Base-by-base conservation (phyloP, 2,329 filamentous ascomycete genomes). In the Fusarium tjaetaba region DNA sequence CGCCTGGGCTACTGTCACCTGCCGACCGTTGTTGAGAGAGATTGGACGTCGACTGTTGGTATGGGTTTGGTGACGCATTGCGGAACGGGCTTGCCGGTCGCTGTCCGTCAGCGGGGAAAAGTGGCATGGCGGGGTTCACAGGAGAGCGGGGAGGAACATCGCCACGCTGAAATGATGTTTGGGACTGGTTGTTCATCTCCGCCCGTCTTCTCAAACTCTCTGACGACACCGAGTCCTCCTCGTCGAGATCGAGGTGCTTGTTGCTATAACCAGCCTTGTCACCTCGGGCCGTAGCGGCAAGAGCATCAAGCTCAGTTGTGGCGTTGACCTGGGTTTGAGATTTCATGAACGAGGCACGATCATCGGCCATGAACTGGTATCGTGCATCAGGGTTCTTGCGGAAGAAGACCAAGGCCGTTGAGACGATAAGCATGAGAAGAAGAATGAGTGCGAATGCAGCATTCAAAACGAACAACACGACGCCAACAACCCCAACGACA, bases 331-430 rank as follows among this genome's bases (percentile, higher is more conserved):
- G 92, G 10, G 93, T 93, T 82, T 96, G 93, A 20, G 95, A 97
- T 86, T 98, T 98, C 91, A 98, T 97, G 85, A 98, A 98, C 15
- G 95, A 98, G 58, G 94, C 94, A 77, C 96, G 92, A 82, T 98
- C 96, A 79, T 98, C 96, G 61, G 93, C 93, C 95, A 98, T 98
- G 78, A 94, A 95, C 83, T 97, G 94, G 84, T 98, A 98, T 70
- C 95, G 92, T 46, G 93, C 94, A 81, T 98, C 96, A 28, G 96
- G 96, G 84, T 98, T 97, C 88, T 97, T 97, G 70, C 94, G 94
- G 81, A 94, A 90, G 79, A 98, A 91, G 52, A 94, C 93, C 75
- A 96, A 77, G 10, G 80, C 79, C 26, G 84, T 85, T n/a, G 94
- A 83, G 87, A 86, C 80, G 68, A 88, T 85, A 57, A 98, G 90